Percentiles rank a stretch among this genome's conserved stretches.
phyloP scores from a whole-genome alignment of 2,329 filamentous ascomycete species.

The Penicillium sp. region DNA sequence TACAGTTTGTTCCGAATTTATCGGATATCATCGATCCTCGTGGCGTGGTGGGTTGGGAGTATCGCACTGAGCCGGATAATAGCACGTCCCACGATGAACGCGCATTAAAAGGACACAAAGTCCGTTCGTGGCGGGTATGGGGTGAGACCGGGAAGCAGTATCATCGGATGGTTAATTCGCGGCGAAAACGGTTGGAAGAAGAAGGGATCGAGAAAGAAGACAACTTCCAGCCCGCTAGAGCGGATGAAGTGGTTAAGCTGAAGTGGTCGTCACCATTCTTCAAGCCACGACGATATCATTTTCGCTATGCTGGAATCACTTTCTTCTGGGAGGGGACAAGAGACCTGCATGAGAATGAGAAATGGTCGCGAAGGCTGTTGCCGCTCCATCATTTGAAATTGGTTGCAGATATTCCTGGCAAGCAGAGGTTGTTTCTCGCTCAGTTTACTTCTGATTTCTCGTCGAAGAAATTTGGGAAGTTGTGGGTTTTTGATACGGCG shows the following conservation, averaged over 20 bases:
- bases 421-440: neutral
- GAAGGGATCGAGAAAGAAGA: neutral
- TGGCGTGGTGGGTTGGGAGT: neutral
- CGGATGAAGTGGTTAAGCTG: neutral
- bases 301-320: neutral
- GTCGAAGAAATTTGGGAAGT: neutral
- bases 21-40: neutral
- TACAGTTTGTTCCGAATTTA: neutral
- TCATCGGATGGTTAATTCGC: neutral
- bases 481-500: neutral
- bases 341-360: neutral
- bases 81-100: neutral
- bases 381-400: neutral
- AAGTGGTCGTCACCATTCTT: neutral
- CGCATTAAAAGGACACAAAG: neutral
- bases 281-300: neutral
- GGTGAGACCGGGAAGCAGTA: neutral
- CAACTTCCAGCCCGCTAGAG: neutral
- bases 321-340: neutral
- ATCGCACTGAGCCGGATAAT: neutral
- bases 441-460: neutral
- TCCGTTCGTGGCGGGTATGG: neutral
- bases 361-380: neutral
- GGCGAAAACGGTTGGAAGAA: neutral
- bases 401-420: neutral